phyloP scores from a whole-genome alignment of 495 filamentous ascomycete species.

The Xylaria curta region DNA sequence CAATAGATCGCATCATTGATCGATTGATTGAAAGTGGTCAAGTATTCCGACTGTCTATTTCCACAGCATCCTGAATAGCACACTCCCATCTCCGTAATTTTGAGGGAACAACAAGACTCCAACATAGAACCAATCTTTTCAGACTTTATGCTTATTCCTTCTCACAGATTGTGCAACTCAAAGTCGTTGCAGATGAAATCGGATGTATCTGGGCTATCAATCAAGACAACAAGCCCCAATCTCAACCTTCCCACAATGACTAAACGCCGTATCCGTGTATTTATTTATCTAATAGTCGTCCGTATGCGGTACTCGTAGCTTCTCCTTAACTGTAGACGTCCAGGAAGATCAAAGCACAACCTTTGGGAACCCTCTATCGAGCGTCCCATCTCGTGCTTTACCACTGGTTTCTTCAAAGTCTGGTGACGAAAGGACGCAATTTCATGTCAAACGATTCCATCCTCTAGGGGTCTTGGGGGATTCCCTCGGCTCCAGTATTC shows the following conservation, averaged over 20 bases:
- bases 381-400: background rate
- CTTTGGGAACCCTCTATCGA: background rate
- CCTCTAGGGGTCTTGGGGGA: background rate
- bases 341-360: background rate
- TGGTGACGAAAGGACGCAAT: background rate
- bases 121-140: background rate
- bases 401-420: background rate
- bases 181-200: background rate
- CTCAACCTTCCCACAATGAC: background rate
- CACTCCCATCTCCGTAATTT: background rate
- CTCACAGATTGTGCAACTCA: background rate
- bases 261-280: background rate
- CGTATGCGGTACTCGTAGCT: background rate
- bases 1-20: background rate
- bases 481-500: conserved; percentile 33
- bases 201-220: background rate
- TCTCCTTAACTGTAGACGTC: background rate
- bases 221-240: background rate
- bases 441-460: background rate
- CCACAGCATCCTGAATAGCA: background rate
- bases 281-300: conserved; percentile 2
- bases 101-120: background rate
- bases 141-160: background rate
- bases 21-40: background rate
- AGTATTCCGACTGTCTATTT: background rate